Percentiles rank a stretch among this genome's conserved stretches.
phyloP scores from a whole-genome alignment of 164 flowering plant species.

The Annona cherimola region DNA sequence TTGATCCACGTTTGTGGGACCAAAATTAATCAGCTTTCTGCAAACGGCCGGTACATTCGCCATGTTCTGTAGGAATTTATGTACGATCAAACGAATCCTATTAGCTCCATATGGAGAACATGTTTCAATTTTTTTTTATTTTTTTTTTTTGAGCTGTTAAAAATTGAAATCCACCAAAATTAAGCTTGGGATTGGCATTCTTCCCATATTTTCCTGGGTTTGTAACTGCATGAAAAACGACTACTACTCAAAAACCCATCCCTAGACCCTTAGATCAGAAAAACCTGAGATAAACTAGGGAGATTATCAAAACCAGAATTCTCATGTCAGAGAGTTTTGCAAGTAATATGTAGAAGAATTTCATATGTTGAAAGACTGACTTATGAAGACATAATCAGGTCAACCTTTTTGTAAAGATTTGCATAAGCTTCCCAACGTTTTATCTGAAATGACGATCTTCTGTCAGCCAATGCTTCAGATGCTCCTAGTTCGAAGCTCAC shows the following conservation, averaged over 20 bases:
- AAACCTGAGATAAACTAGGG: neutral
- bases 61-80: too few species aligned
- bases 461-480: slow-evolving; percentile 90
- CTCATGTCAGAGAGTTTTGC: neutral
- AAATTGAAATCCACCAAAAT: too few species aligned
- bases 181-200: too few species aligned
- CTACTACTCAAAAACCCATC: too few species aligned
- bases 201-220: too few species aligned
- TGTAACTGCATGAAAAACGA: too few species aligned
- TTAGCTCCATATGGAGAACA: too few species aligned
- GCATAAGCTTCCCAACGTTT: slow-evolving; percentile 95
- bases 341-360: neutral
- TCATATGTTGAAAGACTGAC: neutral
- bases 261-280: neutral
- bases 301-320: neutral
- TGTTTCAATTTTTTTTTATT: too few species aligned
- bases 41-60: too few species aligned
- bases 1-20: neutral
- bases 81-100: too few species aligned
- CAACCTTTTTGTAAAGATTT: slow-evolving; percentile 81
- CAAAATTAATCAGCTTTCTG: too few species aligned
- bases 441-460: slow-evolving; percentile 67
- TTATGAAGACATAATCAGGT: neutral
- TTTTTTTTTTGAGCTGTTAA: too few species aligned
- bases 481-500: slow-evolving; percentile 82